Evolutionary conservation across 495 filamentous ascomycete species (phyloP).

Genomic region (Collariella sp.): DNA sequence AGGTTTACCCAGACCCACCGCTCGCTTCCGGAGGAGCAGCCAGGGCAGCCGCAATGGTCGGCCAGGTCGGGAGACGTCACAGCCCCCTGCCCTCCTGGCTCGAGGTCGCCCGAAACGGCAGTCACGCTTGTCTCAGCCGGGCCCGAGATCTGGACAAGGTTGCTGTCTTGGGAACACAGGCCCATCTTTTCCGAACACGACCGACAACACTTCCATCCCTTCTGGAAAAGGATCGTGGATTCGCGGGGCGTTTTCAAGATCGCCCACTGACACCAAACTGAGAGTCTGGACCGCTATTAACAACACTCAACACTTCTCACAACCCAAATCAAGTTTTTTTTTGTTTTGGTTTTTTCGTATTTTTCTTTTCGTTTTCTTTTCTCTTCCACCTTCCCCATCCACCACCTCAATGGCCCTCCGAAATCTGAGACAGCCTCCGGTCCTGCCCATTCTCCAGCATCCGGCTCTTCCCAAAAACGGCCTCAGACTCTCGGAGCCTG

Average conservation of each 20-base stretch:
- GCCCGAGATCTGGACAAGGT: neutral
- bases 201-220: too few relatives aligned
- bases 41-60: neutral
- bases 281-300: too few relatives aligned
- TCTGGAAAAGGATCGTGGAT: too few relatives aligned
- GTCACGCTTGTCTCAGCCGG: neutral
- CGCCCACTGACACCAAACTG: too few relatives aligned
- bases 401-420: neutral
- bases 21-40: slow-evolving; percentile 5
- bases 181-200: too few relatives aligned
- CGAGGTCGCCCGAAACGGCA: neutral
- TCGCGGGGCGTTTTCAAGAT: too few relatives aligned
- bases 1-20: slow-evolving; percentile 7
- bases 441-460: neutral
- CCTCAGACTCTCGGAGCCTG: slow-evolving; percentile 10
- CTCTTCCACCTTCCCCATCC: neutral
- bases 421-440: neutral
- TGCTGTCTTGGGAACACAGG: too few relatives aligned
- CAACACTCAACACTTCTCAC: too few relatives aligned
- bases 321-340: too few relatives aligned
- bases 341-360: neutral
- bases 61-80: neutral
- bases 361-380: neutral
- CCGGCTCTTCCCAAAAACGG: slow-evolving; percentile 14
- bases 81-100: neutral